These are phyloP conservation scores for Mycosarcoma mackinlayi DNA, from an alignment of 1,284 basidiomycete genomes.

Conservation along the genomic window DNA sequence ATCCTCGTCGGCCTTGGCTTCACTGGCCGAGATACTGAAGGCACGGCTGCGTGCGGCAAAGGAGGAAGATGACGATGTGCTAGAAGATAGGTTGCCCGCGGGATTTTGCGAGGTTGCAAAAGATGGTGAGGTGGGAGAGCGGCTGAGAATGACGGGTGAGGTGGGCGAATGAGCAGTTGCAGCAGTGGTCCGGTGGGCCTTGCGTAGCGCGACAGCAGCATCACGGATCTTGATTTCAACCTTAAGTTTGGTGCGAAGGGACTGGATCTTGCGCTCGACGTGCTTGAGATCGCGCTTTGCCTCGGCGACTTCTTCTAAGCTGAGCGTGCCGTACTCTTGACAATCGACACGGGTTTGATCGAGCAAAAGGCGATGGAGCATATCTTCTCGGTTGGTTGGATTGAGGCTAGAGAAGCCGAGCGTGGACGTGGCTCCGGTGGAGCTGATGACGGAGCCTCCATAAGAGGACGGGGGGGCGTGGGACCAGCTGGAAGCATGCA, in stretches of 20 bases:
- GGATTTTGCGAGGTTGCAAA: slow-evolving; percentile 1
- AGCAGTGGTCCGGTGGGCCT: slow-evolving; percentile 45
- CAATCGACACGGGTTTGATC: slow-evolving; percentile 53
- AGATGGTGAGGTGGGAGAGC: slow-evolving; percentile 28
- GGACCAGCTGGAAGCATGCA: slow-evolving; percentile 28
- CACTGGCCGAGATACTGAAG: slow-evolving; percentile 41
- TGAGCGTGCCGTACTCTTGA: slow-evolving; percentile 46
- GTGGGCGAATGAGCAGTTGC: slow-evolving; percentile 27
- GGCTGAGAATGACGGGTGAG: slow-evolving; percentile 12
- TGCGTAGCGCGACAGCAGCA: slow-evolving; percentile 57
- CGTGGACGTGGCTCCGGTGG: slow-evolving; percentile 10
- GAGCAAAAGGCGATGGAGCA: slow-evolving; percentile 45
- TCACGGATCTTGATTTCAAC: slow-evolving; percentile 58
- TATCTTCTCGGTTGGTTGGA: slow-evolving; percentile 37
- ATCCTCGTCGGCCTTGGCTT: slow-evolving; percentile 54
- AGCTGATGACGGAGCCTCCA: slow-evolving; percentile 39
- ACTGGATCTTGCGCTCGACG: slow-evolving; percentile 41
- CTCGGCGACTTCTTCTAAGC: slow-evolving; percentile 52
- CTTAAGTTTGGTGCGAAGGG: slow-evolving; percentile 52
- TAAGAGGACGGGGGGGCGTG: slow-evolving; percentile 46
- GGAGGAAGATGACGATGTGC: slow-evolving; percentile 18
- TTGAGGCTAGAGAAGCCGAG: slow-evolving; percentile 27
- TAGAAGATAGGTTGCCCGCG: slow-evolving; percentile 1
- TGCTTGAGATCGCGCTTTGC: slow-evolving; percentile 51
- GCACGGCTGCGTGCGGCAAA: slow-evolving; percentile 25